Conservation (phyloP, 768 basidiomycete genomes). For the Leccinum incarnatum region DNA sequence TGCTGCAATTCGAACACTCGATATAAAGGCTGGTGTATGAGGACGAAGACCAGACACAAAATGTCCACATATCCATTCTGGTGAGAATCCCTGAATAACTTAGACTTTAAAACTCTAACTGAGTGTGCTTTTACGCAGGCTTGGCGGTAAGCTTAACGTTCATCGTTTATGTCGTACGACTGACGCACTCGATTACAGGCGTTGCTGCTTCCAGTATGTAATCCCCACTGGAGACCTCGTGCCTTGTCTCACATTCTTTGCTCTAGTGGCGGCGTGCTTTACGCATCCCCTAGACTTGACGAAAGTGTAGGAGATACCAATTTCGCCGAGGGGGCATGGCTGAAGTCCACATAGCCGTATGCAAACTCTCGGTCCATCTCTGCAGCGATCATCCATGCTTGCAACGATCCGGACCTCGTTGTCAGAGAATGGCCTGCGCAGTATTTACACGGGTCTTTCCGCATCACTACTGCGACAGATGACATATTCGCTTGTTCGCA, state of each 20-base stretch:
- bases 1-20: conserved; percentile 2
- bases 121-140: conserved; percentile 38
- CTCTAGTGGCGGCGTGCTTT: conserved; percentile 71
- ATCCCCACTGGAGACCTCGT: background rate
- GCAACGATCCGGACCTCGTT: conserved; percentile 64
- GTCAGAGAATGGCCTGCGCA: conserved; percentile 62
- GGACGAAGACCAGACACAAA: conserved; percentile 7
- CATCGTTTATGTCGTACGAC: background rate
- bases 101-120: background rate
- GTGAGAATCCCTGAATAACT: conserved; percentile 16
- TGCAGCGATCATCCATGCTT: conserved; percentile 61
- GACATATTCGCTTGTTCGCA: conserved; percentile 84
- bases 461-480: conserved; percentile 87
- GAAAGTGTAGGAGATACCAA: conserved; percentile 61
- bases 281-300: conserved; percentile 85
- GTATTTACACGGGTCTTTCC: conserved; percentile 77
- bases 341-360: conserved; percentile 54
- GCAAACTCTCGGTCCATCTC: conserved; percentile 62
- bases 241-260: conserved; percentile 3
- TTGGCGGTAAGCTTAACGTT: conserved; percentile 49
- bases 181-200: conserved; percentile 37
- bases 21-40: conserved; percentile 19
- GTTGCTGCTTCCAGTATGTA: conserved; percentile 61
- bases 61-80: conserved; percentile 34
- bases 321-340: background rate